phyloP scores from a whole-genome alignment of 352 stramenopile species.

The Blastocystis sp. region DNA sequence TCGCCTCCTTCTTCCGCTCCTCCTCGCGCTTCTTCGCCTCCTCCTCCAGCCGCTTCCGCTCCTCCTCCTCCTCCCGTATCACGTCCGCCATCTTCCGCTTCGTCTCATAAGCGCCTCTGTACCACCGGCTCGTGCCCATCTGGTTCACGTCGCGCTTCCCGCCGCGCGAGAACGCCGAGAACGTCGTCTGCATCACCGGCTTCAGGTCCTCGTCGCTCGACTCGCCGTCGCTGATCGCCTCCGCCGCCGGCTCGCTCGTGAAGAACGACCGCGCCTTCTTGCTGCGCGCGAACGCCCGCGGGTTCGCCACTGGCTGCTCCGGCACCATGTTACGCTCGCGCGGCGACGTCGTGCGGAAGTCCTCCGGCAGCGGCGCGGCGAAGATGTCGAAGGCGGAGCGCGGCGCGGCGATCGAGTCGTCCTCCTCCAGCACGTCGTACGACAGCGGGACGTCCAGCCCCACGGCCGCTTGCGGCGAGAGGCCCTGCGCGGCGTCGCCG shows the following conservation, averaged over 20 bases:
- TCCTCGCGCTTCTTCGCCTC: background rate
- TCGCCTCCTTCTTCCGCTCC: constrained; percentile 9
- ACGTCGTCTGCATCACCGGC: background rate
- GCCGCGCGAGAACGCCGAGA: constrained; percentile 21
- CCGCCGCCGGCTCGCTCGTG: background rate
- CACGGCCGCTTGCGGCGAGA: background rate
- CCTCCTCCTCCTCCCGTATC: background rate
- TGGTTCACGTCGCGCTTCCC: background rate
- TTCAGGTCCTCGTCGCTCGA: constrained; percentile 57
- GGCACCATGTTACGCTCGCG: background rate
- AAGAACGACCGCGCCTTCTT: constrained; percentile 22
- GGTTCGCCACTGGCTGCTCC: background rate
- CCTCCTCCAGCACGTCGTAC: constrained; percentile 37
- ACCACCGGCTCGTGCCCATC: constrained; percentile 52
- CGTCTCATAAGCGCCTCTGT: constrained; percentile 42
- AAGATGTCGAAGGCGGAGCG: background rate
- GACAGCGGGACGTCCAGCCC: background rate
- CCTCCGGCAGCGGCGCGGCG: background rate
- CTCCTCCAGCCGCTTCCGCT: background rate
- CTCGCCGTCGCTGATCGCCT: constrained; percentile 24
- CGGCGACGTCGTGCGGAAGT: background rate
- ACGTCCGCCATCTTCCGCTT: background rate
- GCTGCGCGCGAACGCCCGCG: constrained; percentile 26
- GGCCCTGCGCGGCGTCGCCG: background rate
- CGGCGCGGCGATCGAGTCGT: background rate